These are phyloP conservation scores for Schizosaccharomyces pombe DNA, from an alignment of 805 yeast species.

Conservation along the genomic window DNA sequence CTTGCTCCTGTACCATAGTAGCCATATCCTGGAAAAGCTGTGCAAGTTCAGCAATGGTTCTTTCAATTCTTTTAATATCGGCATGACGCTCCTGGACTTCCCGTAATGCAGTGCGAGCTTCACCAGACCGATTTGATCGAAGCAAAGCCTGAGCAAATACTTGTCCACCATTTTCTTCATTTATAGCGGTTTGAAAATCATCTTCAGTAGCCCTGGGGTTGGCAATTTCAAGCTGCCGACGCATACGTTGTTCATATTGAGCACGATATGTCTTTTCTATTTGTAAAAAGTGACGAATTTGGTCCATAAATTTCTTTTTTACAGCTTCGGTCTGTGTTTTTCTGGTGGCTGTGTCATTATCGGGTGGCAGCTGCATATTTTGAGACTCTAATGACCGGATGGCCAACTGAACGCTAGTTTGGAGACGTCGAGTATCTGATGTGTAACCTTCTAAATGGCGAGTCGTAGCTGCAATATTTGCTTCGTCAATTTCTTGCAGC, in stretches of 20 bases:
- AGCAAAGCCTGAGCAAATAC: constrained; percentile 80
- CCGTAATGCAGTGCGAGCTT: constrained; percentile 80
- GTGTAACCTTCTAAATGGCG: constrained; percentile 55
- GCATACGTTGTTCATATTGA: constrained; percentile 67
- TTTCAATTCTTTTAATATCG: constrained; percentile 81
- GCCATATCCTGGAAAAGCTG: constrained; percentile 93
- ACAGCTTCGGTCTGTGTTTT: constrained; percentile 76
- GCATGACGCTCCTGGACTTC: constrained; percentile 92
- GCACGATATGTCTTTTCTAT: constrained; percentile 72
- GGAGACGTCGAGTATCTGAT: constrained; percentile 57
- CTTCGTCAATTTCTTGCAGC: constrained; percentile 48
- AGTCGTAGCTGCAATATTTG: constrained; percentile 37
- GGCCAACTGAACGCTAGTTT: constrained; percentile 46
- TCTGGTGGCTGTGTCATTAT: constrained; percentile 39
- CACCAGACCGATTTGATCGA: constrained; percentile 74
- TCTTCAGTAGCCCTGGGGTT: constrained; percentile 42
- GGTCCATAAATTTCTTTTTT: constrained; percentile 60
- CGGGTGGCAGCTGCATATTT: constrained; percentile 10
- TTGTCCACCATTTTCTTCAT: constrained; percentile 62
- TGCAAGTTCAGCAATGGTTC: constrained; percentile 84
- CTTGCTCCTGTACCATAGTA: constrained; percentile 86
- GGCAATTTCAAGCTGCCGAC: constrained; percentile 75
- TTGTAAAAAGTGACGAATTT: constrained; percentile 67
- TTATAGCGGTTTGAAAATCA: constrained; percentile 29
- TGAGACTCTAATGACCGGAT: constrained; percentile 52